These are phyloP conservation scores for Phytopythium litorale DNA, from an alignment of 352 stramenopile genomes.

Conservation along the genomic window DNA sequence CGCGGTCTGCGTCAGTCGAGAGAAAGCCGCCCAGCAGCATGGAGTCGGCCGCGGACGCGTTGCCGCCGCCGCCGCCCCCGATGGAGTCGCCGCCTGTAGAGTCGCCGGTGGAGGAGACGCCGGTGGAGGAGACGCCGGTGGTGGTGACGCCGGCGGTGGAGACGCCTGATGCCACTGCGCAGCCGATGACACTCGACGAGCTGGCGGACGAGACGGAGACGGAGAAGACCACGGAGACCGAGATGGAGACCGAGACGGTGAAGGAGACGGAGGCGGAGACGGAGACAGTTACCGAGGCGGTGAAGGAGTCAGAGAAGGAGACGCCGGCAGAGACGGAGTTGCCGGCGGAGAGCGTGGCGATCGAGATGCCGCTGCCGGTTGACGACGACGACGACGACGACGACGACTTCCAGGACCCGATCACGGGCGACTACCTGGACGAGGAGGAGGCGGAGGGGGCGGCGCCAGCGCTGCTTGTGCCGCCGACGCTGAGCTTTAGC, in stretches of 20 bases:
- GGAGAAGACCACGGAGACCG: background rate
- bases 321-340: background rate
- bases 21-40: constrained; percentile 3
- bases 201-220: background rate
- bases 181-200: constrained; percentile 20
- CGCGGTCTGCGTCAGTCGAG: background rate
- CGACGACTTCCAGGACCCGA: constrained; percentile 42
- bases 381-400: constrained; percentile 28
- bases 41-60: constrained; percentile 1
- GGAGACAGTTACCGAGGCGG: constrained; percentile 1
- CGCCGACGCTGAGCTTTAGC: constrained; percentile 66
- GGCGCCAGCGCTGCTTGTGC: constrained; percentile 21
- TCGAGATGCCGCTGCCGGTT: constrained; percentile 11
- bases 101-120: too few relatives aligned
- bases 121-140: background rate
- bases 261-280: background rate
- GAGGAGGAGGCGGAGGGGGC: constrained; percentile 16
- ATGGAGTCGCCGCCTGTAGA: background rate
- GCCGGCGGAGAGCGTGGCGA: background rate
- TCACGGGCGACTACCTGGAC: constrained; percentile 27
- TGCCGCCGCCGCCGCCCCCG: constrained; percentile 7
- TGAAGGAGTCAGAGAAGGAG: background rate
- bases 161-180: constrained; percentile 22
- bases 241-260: background rate
- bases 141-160: constrained; percentile 2